Evolutionary conservation across 2,329 filamentous ascomycete genomes (phyloP), one percentile per base, ranked within the genome.

Genomic region (Colletotrichum lindemuthianum): DNA sequence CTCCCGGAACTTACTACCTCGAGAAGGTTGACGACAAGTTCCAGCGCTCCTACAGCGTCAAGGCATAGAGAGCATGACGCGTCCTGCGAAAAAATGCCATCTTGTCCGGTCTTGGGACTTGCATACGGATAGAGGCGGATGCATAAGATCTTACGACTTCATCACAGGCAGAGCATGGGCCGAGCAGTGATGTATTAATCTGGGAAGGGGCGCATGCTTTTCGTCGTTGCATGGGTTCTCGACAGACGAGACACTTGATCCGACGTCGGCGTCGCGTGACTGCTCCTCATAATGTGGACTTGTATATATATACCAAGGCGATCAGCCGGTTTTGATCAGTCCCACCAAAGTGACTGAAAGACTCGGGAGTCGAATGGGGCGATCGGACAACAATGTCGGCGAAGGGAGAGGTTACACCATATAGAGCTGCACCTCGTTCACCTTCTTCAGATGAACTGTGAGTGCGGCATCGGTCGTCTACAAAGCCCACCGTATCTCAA

Each of bases 21-120:
- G 88, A 87, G 74, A 88, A 90, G 76, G 86, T 96, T 51, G 92
- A 96, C 74, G 91, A 92, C 72, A 93, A 93, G 91, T 96, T 92
- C 89, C 89, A 91, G 82, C 88, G 92, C 73, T 86, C 86, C 75
- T 96, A 96, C 79, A 80, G 84, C 60, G 76, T 94, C 81, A 92
- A 94, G 86, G 89, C 85, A 77, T 94, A 86, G 75, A 70, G n/a
- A 16, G 7, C 13, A 34, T 15, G 9, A n/a, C 44, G 7, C 6
- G 34, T 15, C n/a, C 41, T 34, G 24, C 24, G 24, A 51, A n/a
- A 32, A 52, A 32, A 24, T 50, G 15, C 37, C 47, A 37, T 37
- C 60, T 37, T 65, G 49, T 60, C 51, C 43, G 32, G 41, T 50
- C 37, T 65, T 52, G 41, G 36, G 34, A 55, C 39, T 44, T 50